Evolutionary conservation across 805 yeast species (phyloP), one percentile per base, ranked within the genome.

Genomic region (Monosporozyma siamensis): DNA sequence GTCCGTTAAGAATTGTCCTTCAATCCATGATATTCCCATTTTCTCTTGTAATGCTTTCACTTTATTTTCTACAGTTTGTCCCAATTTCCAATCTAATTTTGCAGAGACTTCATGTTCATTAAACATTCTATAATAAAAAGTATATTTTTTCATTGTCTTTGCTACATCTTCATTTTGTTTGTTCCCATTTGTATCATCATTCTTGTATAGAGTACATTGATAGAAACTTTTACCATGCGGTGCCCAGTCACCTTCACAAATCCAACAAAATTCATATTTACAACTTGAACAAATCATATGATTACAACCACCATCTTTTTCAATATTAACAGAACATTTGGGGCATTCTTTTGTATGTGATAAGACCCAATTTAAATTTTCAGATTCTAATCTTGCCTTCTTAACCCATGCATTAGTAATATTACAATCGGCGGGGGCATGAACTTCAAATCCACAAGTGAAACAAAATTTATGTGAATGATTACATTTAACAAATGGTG

Each of bases 291-390:
- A 92, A 1, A 78, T 73, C 95, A 92, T 90, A 64, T 92, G 98
- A 63, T 90, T 90, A 65, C 98, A 92, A 0, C 98, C 98, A 18
- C 97, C 97, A 57, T 83, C 83, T 54, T 90, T 88, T 58, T 92
- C 97, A 48, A 90, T 92, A 23, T 78, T 68, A 1, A 87, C 67
- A 8, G 67, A 66, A 66, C 98, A 92, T 54, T 76, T 75, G 0
- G 96, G 95, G 61, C 98, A 92, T 36, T 75, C 74, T 51, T 86
- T 81, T 1, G 98, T 87, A 59, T 90, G 80, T 3, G 82, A 78
- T 3, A 77, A 70, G 20, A 92, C 79, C 97, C 97, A 92, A 54
- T 81, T 77, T 2, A 80, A 72, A 12, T 95, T 87, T 52, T 85
- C 95, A 0, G 92, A 78, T 57, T 92, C 97, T 56, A 87, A 92